phyloP scores from a whole-genome alignment of 495 filamentous ascomycete species.

The Hypoxylon trugodes region DNA sequence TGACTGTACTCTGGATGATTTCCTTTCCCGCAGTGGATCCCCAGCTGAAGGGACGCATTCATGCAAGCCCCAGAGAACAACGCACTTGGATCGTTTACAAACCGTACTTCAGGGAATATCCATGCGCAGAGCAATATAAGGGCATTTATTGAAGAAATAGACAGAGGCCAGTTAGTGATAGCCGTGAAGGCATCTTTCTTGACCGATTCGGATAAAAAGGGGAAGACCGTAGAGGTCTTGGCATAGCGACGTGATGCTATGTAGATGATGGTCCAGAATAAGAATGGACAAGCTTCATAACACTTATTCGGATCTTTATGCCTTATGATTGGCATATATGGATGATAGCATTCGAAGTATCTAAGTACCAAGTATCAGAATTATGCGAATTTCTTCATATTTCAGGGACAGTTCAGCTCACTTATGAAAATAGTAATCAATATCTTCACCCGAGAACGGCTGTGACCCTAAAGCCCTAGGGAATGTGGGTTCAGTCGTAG shows the following conservation, averaged over 20 bases:
- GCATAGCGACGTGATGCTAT: constrained; percentile 53
- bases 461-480: constrained; percentile 54
- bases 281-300: constrained; percentile 48
- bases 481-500: constrained; percentile 26
- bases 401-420: constrained; percentile 21
- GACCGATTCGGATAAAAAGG: constrained; percentile 51
- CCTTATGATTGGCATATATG: constrained; percentile 54
- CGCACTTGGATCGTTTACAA: constrained; percentile 52
- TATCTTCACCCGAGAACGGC: constrained; percentile 56
- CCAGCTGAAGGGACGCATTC: constrained; percentile 51
- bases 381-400: background rate
- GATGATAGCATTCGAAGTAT: constrained; percentile 55
- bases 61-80: constrained; percentile 51
- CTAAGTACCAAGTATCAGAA: constrained; percentile 19
- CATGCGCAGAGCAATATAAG: constrained; percentile 54
- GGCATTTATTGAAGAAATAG: constrained; percentile 52
- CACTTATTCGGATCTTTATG: constrained; percentile 49
- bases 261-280: constrained; percentile 58
- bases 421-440: constrained; percentile 57
- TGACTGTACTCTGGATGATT: constrained; percentile 52
- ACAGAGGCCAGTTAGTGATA: constrained; percentile 46
- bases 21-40: constrained; percentile 54
- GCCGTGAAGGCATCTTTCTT: constrained; percentile 49
- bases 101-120: constrained; percentile 53
- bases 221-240: constrained; percentile 50